phyloP scores from a whole-genome alignment of 2,329 filamentous ascomycete genomes.

The Diaporthe aspalathi region DNA sequence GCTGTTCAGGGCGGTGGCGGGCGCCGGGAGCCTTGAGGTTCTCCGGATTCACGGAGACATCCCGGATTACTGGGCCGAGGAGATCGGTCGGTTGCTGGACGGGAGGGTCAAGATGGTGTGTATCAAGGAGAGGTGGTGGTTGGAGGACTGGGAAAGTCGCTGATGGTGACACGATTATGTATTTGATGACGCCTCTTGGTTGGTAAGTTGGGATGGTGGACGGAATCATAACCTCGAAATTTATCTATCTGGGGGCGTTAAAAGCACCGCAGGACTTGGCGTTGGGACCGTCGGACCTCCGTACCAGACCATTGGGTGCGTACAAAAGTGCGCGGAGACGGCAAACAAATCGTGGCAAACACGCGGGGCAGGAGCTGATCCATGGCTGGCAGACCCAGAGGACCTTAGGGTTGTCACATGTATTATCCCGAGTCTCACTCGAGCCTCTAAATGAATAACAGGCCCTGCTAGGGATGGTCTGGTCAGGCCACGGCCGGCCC shows the following conservation, averaged over 20 bases:
- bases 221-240: background rate
- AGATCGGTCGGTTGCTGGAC: constrained; percentile 37
- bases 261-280: background rate
- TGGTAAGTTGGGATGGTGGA: background rate
- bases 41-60: constrained; percentile 43
- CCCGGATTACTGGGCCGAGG: constrained; percentile 40
- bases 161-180: background rate
- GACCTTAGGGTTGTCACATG: too few relatives aligned
- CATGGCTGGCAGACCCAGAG: too few relatives aligned
- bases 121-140: constrained; percentile 44
- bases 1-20: constrained; percentile 41
- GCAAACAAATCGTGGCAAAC: too few relatives aligned
- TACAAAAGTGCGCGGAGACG: too few relatives aligned
- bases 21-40: constrained; percentile 38
- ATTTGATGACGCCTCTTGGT: background rate
- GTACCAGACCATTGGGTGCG: too few relatives aligned
- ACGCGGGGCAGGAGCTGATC: background rate
- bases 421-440: too few relatives aligned
- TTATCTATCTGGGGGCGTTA: background rate
- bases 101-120: constrained; percentile 37
- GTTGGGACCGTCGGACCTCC: background rate
- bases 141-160: constrained; percentile 36
- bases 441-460: background rate
- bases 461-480: background rate
- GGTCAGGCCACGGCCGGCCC: too few relatives aligned